These are phyloP conservation scores for Naganishia albida DNA, from an alignment of 1,284 basidiomycete genomes.

Conservation along the genomic window DNA sequence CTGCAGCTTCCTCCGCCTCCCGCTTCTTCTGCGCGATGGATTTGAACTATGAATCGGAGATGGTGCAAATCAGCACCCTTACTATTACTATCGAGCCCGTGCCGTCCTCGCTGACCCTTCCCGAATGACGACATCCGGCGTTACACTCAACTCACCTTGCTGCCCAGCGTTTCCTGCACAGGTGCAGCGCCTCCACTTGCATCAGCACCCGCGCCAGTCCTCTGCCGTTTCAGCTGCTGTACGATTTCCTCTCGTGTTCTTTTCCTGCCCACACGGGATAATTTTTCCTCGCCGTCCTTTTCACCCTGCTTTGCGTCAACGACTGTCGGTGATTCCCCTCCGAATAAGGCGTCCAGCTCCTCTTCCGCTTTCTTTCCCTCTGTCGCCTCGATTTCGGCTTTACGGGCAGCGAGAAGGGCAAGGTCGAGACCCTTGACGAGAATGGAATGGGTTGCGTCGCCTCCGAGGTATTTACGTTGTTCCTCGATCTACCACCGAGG, in stretches of 20 bases:
- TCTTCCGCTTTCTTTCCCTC: conserved; percentile 68
- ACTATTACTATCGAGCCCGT: neutral
- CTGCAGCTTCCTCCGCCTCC: conserved; percentile 59
- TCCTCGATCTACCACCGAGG: conserved; percentile 76
- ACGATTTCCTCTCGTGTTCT: conserved; percentile 72
- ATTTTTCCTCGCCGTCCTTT: conserved; percentile 16
- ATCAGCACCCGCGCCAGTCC: conserved; percentile 40
- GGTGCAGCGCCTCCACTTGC: conserved; percentile 36
- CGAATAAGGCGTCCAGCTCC: conserved; percentile 63
- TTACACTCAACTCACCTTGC: conserved; percentile 40
- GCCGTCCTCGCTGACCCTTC: neutral
- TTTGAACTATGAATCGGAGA: conserved; percentile 43
- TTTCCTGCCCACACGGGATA: conserved; percentile 56
- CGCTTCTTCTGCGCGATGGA: conserved; percentile 47
- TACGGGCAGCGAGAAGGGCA: conserved; percentile 79
- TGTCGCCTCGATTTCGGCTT: conserved; percentile 61
- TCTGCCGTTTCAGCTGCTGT: conserved; percentile 68
- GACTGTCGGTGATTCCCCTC: conserved; percentile 41
- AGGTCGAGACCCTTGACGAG: conserved; percentile 87
- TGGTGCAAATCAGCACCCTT: neutral
- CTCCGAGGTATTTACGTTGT: conserved; percentile 79
- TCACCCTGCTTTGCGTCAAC: conserved; percentile 29
- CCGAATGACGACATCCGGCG: no score
- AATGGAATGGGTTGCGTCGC: conserved; percentile 78
- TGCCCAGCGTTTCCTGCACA: conserved; percentile 39